Evolutionary conservation across 2,329 filamentous ascomycete genomes (phyloP).

Genomic region (Fusarium virguliforme): DNA sequence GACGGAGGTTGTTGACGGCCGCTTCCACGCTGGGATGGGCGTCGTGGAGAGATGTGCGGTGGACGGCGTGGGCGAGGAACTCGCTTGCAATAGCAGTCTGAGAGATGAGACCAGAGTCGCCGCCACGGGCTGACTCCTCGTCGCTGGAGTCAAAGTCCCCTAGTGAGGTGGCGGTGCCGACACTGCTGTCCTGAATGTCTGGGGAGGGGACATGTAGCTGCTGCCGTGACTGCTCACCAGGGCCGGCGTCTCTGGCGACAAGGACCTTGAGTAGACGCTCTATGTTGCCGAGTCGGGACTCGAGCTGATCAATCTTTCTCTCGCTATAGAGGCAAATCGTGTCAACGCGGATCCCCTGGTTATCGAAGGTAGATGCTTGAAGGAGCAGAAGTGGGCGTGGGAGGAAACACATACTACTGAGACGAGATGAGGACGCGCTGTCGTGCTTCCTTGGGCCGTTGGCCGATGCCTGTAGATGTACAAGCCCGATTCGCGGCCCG

Average conservation of each 20-base stretch:
- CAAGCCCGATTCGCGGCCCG: slow-evolving; percentile 66
- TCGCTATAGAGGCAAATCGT: slow-evolving; percentile 54
- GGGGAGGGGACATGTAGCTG: slow-evolving; percentile 16
- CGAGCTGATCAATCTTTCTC: slow-evolving; percentile 66
- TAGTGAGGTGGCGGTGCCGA: slow-evolving; percentile 49
- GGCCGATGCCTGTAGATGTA: slow-evolving; percentile 68
- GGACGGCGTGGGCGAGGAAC: slow-evolving; percentile 67
- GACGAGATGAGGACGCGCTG: slow-evolving; percentile 72
- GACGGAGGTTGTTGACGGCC: slow-evolving; percentile 60
- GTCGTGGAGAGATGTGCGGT: slow-evolving; percentile 61
- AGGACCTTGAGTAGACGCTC: slow-evolving; percentile 60
- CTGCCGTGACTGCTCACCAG: slow-evolving; percentile 37
- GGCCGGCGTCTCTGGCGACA: slow-evolving; percentile 43
- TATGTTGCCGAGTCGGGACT: slow-evolving; percentile 61
- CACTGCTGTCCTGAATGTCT: slow-evolving; percentile 42
- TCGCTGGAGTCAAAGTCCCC: slow-evolving; percentile 57
- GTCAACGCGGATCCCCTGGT: background rate
- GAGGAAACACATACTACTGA: slow-evolving; percentile 65
- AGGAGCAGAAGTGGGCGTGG: background rate
- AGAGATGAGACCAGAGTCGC: slow-evolving; percentile 54
- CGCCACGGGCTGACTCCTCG: slow-evolving; percentile 54
- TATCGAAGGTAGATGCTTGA: background rate
- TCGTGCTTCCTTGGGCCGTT: slow-evolving; percentile 68
- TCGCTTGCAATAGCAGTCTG: slow-evolving; percentile 68
- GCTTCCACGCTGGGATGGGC: slow-evolving; percentile 48